Evolutionary conservation across 106 monocot species (phyloP).

Genomic region (Chionographis japonica): DNA sequence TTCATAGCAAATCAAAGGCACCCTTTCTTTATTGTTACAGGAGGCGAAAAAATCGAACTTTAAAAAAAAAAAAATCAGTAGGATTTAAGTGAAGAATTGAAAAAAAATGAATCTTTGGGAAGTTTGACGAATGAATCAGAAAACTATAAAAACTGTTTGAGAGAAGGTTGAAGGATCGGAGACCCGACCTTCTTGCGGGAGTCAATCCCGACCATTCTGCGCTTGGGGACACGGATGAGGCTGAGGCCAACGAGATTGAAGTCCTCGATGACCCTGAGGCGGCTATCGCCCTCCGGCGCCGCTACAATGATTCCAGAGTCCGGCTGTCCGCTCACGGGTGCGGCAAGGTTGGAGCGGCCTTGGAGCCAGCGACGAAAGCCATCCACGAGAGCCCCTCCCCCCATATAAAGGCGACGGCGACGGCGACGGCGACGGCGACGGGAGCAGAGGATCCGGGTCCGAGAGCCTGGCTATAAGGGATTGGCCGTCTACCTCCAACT

Average conservation of each 20-base stretch:
- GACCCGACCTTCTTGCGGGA: conserved; percentile 31
- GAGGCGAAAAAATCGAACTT: too few species aligned
- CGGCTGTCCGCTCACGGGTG: not conserved
- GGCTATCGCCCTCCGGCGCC: not conserved
- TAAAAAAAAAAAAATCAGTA: not conserved
- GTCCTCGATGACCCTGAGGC: conserved; percentile 22
- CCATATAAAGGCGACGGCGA: conserved; percentile 18
- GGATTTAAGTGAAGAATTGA: not conserved
- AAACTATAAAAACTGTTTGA: too few species aligned
- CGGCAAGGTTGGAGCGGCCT: conserved; percentile 20
- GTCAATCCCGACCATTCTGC: conserved; percentile 20
- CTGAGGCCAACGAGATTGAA: conserved; percentile 21
- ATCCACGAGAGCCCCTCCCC: conserved; percentile 49
- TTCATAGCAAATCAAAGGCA: not conserved
- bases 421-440: not conserved
- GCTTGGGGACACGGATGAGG: conserved; percentile 49
- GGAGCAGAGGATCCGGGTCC: not conserved
- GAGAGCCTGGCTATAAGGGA: too few species aligned
- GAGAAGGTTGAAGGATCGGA: not conserved
- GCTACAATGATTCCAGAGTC: not conserved
- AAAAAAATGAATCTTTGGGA: too few species aligned
- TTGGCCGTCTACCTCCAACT: too few species aligned
- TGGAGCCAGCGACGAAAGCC: conserved; percentile 60
- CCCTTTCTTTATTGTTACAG: too few species aligned
- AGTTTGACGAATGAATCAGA: too few species aligned